phyloP scores from a whole-genome alignment of 352 stramenopile genomes.

The Phytophthora macrochlamydospora region DNA sequence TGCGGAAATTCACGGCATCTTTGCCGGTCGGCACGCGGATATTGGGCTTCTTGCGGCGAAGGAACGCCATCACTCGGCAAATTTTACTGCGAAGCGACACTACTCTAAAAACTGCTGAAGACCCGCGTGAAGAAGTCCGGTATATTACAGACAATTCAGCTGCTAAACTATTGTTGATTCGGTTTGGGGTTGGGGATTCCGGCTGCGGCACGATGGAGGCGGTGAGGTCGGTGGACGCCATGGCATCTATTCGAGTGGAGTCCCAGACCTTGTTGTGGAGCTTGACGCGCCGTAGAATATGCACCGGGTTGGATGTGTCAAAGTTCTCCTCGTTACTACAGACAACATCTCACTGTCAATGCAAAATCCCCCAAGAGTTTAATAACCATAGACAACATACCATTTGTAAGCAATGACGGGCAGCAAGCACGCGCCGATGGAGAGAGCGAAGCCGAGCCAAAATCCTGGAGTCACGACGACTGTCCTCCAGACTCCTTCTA shows the following conservation, averaged over 20 bases:
- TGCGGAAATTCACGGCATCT: conserved; percentile 81
- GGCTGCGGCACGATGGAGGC: conserved; percentile 24
- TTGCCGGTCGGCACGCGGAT: conserved; percentile 72
- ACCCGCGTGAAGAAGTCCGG: background rate
- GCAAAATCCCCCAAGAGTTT: no score
- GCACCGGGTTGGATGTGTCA: conserved; percentile 66
- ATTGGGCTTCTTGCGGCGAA: conserved; percentile 65
- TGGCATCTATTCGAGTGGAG: conserved; percentile 39
- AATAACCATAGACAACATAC: conserved; percentile 30
- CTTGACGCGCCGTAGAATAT: conserved; percentile 72
- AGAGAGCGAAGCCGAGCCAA: conserved; percentile 66
- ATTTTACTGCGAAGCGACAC: conserved; percentile 23
- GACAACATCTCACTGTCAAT: background rate
- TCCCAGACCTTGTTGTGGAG: conserved; percentile 81
- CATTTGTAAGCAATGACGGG: conserved; percentile 74
- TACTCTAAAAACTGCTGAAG: conserved; percentile 8
- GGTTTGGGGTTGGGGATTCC: conserved; percentile 20
- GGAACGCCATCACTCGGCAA: conserved; percentile 52
- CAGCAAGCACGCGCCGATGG: conserved; percentile 47
- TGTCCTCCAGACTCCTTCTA: conserved; percentile 56
- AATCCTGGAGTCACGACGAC: conserved; percentile 47
- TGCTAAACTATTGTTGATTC: conserved; percentile 9
- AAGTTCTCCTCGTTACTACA: conserved; percentile 80
- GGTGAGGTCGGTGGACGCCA: conserved; percentile 14
- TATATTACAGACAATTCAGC: conserved; percentile 4